Base-by-base conservation (phyloP, 345 rosid species). In the Aquilaria yunnanensis region DNA sequence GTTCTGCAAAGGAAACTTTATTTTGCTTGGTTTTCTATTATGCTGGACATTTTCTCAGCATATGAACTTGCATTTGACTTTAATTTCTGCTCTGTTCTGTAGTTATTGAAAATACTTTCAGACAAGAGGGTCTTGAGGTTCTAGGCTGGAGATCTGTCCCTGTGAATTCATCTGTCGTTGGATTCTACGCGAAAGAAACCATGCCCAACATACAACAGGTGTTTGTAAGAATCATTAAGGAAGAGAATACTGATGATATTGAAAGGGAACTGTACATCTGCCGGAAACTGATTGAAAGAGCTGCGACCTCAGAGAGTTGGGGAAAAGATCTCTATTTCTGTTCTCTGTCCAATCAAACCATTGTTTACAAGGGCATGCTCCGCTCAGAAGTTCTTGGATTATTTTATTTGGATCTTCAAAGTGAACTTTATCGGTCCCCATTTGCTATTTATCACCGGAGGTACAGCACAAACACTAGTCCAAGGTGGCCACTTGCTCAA, bases 401-500 rank as follows among this genome's bases (percentile, higher is more conserved):
- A 72, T 90, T 86, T 76, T 94, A 90, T 67, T 66, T 68, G 46
- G 99, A 94, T 72, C 96, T 94, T 73, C 96, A 82, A 74, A 81
- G 73, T 74, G 86, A 82, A 63, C 75, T 86, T 30, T 94, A 83
- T 60, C 69, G 70, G 64, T 86, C 99, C 67, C 86, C 99, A 3
- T 88, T 94, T 51, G 97, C 99, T 69, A 94, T 94, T 64, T 94
- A 94, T 80, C 99, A 94, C 69, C 80, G 97, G 61, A 82, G 97
- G 80, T 94, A 78, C 69, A 94, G 99, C 70, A 94, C 99, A 70
- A 94, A 94, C 74, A 94, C 99, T 54, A 94, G 96, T 78, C 99
- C 99, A 13, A 88, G 91, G 60, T 94, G 99, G 99, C 99, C 96
- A 68, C 91, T 94, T 74, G 99, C 99, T 71, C 99, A 94, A 72